Base-by-base conservation (phyloP, 2,329 filamentous ascomycete species). In the Mollisiaceae sp. region DNA sequence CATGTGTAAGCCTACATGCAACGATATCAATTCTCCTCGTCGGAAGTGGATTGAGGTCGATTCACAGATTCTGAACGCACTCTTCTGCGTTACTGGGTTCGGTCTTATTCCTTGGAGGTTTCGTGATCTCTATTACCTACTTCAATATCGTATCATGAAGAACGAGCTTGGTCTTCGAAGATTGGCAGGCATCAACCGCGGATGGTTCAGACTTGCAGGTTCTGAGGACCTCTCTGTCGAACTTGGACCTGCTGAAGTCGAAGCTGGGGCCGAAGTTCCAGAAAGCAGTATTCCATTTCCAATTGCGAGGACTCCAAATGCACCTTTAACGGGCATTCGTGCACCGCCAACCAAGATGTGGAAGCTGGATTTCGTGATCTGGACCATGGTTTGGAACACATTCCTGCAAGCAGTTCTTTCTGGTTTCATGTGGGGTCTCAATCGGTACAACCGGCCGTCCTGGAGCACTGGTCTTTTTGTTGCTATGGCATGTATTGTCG, bases 61-160 rank as follows among this genome's bases (percentile, higher is more conserved):
- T 76, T 91, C 90, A 1, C 93, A 97, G 75, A 90, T 97, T 65
- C 79, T 94, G 24, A 96, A 93, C 73, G 90, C 85, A 0, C 85
- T 97, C 0, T 97, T 97, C 82, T 95, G 92, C 77, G 89, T 96
- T 8, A 94, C 92, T 1, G 92, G 89, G 0, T 94, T 96, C 70
- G 93, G 93, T 0, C 83, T 95, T 14, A 89, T 91, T 1, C 93
- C 93, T 0, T 97, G 92, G 93, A 86, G 93, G 38, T 91, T 94
- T 71, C 84, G 93, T 38, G 93, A 97, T 75, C 79, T 93, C 11
- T 95, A 89, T 76, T 93, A 87, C 75, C 81, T 93, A 39, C 77
- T 91, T 58, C 83, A 85, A 73, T 95, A 85, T 78, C 83, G 91
- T 27, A 59, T 89, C 0, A 73, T 72, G 45, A 80, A 83, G 63